These are phyloP conservation scores for Annulohypoxylon truncatum DNA, from an alignment of 2,329 filamentous ascomycete genomes.

Conservation along the genomic window DNA sequence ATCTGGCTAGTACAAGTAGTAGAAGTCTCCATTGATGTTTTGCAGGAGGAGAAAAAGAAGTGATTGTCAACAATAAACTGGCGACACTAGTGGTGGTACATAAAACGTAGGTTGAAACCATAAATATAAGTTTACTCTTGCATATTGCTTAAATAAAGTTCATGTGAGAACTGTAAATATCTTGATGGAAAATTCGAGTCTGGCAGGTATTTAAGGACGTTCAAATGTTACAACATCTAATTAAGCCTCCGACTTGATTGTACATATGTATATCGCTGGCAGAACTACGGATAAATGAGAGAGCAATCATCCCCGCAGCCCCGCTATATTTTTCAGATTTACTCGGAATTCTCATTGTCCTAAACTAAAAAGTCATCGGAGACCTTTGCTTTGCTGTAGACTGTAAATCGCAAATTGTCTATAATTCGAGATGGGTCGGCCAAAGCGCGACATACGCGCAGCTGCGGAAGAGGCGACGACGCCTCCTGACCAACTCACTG, in stretches of 20 bases:
- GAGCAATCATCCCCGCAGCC: too few relatives aligned
- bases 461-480: conserved; percentile 77
- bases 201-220: too few relatives aligned
- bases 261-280: background rate
- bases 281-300: conserved; percentile 19
- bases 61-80: background rate
- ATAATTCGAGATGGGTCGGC: conserved; percentile 69
- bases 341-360: background rate
- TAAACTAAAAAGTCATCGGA: background rate
- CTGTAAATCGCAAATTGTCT: background rate
- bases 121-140: too few relatives aligned
- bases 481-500: conserved; percentile 68
- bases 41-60: background rate
- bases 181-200: too few relatives aligned
- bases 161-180: too few relatives aligned
- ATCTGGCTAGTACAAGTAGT: background rate
- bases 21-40: background rate
- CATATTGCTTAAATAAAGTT: too few relatives aligned
- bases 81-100: too few relatives aligned
- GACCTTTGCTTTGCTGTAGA: background rate
- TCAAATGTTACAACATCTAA: too few relatives aligned
- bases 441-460: conserved; percentile 81
- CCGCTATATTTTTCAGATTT: conserved; percentile 12
- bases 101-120: too few relatives aligned
- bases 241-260: background rate